Percentiles rank a stretch among this genome's conserved stretches.
phyloP scores from a whole-genome alignment of 768 basidiomycete species.

The Amanita thiersii region DNA sequence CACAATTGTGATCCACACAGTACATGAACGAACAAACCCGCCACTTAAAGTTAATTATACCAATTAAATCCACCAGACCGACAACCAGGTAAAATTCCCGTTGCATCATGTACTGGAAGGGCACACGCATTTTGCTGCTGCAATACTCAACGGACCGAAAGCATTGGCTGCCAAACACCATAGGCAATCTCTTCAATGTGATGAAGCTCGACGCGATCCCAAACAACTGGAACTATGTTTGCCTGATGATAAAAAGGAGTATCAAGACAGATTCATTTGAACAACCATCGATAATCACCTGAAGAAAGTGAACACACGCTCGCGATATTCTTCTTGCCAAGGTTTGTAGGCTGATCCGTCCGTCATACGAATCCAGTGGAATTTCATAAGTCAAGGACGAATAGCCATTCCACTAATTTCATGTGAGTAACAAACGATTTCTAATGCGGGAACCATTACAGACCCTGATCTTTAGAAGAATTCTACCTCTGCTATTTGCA shows the following conservation, averaged over 20 bases:
- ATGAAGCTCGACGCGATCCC: slow-evolving; percentile 63
- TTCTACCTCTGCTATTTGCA: slow-evolving; percentile 50
- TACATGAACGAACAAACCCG: too few relatives aligned
- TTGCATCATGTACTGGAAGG: background rate
- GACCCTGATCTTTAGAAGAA: slow-evolving; percentile 57
- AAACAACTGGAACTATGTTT: slow-evolving; percentile 60
- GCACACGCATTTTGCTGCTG: background rate
- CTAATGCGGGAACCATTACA: slow-evolving; percentile 14
- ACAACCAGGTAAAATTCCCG: background rate
- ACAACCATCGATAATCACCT: slow-evolving; percentile 30
- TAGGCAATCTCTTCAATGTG: slow-evolving; percentile 61
- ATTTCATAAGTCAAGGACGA: slow-evolving; percentile 66
- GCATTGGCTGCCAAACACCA: slow-evolving; percentile 71
- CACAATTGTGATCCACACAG: too few relatives aligned
- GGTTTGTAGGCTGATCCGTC: slow-evolving; percentile 57
- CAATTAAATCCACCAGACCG: too few relatives aligned
- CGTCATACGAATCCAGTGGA: slow-evolving; percentile 59
- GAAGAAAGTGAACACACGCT: slow-evolving; percentile 68
- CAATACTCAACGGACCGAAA: slow-evolving; percentile 34
- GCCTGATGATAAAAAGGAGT: slow-evolving; percentile 29
- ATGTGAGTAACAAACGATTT: slow-evolving; percentile 1
- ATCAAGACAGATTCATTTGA: background rate
- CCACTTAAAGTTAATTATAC: too few relatives aligned
- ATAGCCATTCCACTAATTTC: slow-evolving; percentile 65
- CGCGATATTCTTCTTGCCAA: slow-evolving; percentile 62